Evolutionary conservation across 208 protist genomes (phyloP).

Genomic region (Entamoeba histolytica): DNA sequence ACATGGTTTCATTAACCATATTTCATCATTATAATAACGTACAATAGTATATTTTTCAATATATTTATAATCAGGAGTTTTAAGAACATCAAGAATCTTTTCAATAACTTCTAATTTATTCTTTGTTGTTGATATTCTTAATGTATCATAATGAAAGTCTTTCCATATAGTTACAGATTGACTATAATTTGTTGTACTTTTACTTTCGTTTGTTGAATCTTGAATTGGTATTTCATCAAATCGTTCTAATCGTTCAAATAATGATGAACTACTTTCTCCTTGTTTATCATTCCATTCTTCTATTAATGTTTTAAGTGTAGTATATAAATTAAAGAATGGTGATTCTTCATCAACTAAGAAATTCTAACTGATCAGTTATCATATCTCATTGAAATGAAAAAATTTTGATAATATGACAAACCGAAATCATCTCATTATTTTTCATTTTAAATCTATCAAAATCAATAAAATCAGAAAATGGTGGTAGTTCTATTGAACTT

Average conservation of each 20-base stretch:
- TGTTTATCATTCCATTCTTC: not conserved
- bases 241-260: not conserved
- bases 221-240: not conserved
- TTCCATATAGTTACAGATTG: not conserved
- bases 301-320: not conserved
- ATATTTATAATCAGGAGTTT: not conserved
- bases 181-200: not conserved
- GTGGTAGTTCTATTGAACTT: not conserved
- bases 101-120: not conserved
- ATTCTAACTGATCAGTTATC: too few species aligned
- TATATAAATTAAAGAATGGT: not conserved
- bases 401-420: not conserved
- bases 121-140: not conserved
- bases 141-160: not conserved
- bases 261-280: not conserved
- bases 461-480: not conserved
- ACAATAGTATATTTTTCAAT: not conserved
- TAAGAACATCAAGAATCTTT: not conserved
- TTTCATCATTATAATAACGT: not conserved
- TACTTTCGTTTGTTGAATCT: not conserved
- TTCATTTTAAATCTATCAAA: not conserved
- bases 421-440: not conserved
- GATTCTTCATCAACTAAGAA: not conserved
- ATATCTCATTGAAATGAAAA: too few species aligned
- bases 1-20: not conserved